Evolutionary conservation across 257 asterid genomes (phyloP).

Genomic region (Solanum okadae): DNA sequence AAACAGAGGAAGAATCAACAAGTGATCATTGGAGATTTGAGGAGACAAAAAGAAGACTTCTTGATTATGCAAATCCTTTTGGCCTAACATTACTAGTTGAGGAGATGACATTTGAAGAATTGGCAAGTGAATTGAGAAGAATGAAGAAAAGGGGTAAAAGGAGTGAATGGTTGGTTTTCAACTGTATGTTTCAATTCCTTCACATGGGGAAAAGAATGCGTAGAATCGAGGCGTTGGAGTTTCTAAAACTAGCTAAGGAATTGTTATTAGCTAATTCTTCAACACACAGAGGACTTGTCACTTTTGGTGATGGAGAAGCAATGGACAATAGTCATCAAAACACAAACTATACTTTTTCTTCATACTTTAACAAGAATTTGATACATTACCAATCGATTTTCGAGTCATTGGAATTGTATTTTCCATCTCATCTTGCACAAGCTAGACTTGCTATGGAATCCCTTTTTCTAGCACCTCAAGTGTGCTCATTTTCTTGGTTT

Average conservation of each 20-base stretch:
- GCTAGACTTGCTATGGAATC: slow-evolving; percentile 62
- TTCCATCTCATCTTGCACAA: slow-evolving; percentile 50
- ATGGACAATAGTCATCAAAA: slow-evolving; percentile 1
- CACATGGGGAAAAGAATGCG: slow-evolving; percentile 47
- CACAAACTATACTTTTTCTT: slow-evolving; percentile 10
- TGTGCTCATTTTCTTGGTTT: slow-evolving; percentile 41
- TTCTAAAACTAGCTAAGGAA: slow-evolving; percentile 36
- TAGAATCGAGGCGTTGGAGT: slow-evolving; percentile 23
- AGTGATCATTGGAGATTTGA: slow-evolving; percentile 29
- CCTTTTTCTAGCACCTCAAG: slow-evolving; percentile 41
- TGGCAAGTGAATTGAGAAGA: slow-evolving; percentile 22
- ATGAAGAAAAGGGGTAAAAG: slow-evolving; percentile 13
- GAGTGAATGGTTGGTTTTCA: slow-evolving; percentile 52
- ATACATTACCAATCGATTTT: slow-evolving; percentile 41
- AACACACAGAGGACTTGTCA: slow-evolving; percentile 29
- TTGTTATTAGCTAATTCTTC: slow-evolving; percentile 5
- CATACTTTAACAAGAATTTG: slow-evolving; percentile 30
- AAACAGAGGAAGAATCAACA: slow-evolving; percentile 15
- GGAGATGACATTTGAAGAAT: slow-evolving; percentile 26
- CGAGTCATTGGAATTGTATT: slow-evolving; percentile 50
- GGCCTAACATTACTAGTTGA: slow-evolving; percentile 37
- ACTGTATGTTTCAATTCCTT: slow-evolving; percentile 59
- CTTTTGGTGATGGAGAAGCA: slow-evolving; percentile 58
- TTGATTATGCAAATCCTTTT: slow-evolving; percentile 28
- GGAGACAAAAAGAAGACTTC: slow-evolving; percentile 38